phyloP scores from a whole-genome alignment of 225 moss, liverwort and hornwort species.

The Bryoerythrophyllum caledonicum region DNA sequence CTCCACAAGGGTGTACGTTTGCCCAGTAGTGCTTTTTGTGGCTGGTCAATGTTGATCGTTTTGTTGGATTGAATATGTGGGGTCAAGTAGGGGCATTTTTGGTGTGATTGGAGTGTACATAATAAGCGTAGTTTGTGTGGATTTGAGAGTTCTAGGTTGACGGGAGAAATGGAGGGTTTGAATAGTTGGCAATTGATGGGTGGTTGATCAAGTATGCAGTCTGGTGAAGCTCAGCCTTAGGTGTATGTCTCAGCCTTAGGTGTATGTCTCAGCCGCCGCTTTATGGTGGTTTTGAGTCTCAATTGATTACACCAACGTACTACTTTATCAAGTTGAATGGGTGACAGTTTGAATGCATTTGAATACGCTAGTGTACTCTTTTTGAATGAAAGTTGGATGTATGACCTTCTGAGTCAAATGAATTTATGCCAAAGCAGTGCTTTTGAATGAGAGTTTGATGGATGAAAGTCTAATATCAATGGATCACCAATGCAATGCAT shows the following conservation, averaged over 20 bases:
- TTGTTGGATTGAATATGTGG: background rate
- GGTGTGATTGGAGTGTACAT: background rate
- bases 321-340: background rate
- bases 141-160: background rate
- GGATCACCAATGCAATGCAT: background rate
- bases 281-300: background rate
- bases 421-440: background rate
- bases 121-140: background rate
- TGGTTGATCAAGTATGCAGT: background rate
- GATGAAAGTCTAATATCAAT: background rate
- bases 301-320: background rate
- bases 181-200: background rate
- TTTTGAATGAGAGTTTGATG: background rate
- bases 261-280: background rate
- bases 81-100: background rate
- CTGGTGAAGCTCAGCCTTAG: background rate
- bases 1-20: too few species aligned
- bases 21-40: background rate
- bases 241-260: background rate
- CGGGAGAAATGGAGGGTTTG: background rate
- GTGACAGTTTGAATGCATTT: background rate
- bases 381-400: background rate
- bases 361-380: background rate
- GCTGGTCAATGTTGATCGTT: background rate
- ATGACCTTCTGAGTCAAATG: background rate